Conservation (phyloP, 306 rosid genomes). For the Biancaea sappan region DNA sequence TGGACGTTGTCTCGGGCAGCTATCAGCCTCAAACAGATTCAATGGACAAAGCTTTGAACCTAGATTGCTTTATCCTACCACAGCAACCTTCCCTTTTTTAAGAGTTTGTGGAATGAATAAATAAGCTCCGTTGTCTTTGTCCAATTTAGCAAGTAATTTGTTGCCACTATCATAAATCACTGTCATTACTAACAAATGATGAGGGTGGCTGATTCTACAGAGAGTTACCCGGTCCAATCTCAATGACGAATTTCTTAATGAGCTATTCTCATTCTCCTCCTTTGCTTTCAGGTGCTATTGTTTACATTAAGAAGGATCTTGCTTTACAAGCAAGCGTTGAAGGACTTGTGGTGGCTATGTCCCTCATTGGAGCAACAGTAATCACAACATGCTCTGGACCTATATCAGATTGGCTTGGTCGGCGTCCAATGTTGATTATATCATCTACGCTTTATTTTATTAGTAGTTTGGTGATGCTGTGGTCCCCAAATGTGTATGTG, state of each 20-base stretch:
- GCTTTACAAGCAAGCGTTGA: slow-evolving; percentile 40
- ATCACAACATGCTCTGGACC: slow-evolving; percentile 63
- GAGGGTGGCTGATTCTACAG: background rate
- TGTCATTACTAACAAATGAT: background rate
- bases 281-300: slow-evolving; percentile 35
- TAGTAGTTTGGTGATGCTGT: slow-evolving; percentile 61
- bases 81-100: background rate
- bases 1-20: background rate
- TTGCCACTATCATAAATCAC: background rate
- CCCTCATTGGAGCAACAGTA: slow-evolving; percentile 60
- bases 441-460: slow-evolving; percentile 57
- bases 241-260: background rate
- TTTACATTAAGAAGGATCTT: slow-evolving; percentile 57
- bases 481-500: slow-evolving; percentile 64
- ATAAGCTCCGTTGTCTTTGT: background rate
- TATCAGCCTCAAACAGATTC: background rate
- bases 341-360: slow-evolving; percentile 69
- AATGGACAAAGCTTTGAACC: background rate
- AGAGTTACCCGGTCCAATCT: background rate
- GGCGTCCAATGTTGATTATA: slow-evolving; percentile 61
- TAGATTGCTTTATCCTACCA: background rate
- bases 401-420: slow-evolving; percentile 57
- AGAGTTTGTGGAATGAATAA: background rate
- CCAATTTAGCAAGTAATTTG: background rate
- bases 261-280: background rate